Evolutionary conservation across 345 rosid genomes (phyloP).

Genomic region (Citrus unshiu): DNA sequence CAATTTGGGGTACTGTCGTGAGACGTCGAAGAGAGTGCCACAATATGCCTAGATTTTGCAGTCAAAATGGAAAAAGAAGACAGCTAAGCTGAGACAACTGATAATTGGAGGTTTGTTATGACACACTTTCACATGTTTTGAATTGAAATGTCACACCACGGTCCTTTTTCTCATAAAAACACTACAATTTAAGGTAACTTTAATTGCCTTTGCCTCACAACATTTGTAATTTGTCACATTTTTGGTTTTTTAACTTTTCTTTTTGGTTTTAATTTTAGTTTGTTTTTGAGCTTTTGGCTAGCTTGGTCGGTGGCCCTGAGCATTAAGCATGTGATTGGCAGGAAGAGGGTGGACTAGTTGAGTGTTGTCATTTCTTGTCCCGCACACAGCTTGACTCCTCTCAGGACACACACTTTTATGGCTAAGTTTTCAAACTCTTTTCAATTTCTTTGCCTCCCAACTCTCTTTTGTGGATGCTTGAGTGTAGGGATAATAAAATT

Average conservation of each 20-base stretch:
- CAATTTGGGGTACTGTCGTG: not conserved
- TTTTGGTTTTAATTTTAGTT: not conserved
- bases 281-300: too few species aligned
- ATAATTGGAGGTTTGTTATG: not conserved
- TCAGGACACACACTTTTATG: slow-evolving; percentile 1
- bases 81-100: not conserved
- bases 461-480: not conserved
- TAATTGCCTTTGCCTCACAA: not conserved
- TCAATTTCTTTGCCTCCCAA: not conserved
- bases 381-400: slow-evolving; percentile 3
- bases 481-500: not conserved
- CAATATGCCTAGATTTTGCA: slow-evolving; percentile 24
- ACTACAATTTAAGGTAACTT: not conserved
- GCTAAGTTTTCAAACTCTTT: not conserved
- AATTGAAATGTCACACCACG: slow-evolving; percentile 6
- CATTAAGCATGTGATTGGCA: not conserved
- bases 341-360: not conserved
- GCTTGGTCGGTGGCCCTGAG: not conserved
- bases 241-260: not conserved
- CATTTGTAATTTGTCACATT: not conserved
- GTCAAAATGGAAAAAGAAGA: not conserved
- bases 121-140: slow-evolving; percentile 19
- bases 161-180: not conserved
- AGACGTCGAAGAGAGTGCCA: slow-evolving; percentile 24
- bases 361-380: not conserved